A percentile compares a stretch with the other conserved stretches of the same genome.
These are phyloP conservation scores for Globisporangium echinulatum DNA, from an alignment of 352 stramenopile species.

Conservation along the genomic window DNA sequence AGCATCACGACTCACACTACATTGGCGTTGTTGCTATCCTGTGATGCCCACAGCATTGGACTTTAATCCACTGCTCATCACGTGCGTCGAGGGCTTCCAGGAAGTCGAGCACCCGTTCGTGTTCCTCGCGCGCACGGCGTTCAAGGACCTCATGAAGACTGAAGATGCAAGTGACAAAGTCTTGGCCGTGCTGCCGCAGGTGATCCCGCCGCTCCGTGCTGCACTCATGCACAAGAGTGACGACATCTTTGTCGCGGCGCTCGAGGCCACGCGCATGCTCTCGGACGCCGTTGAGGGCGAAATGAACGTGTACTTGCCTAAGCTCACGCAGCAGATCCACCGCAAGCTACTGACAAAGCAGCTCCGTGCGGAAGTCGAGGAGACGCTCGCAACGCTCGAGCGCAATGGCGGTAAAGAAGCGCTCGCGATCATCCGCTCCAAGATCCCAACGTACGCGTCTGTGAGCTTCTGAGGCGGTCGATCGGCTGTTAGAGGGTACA, in stretches of 20 bases:
- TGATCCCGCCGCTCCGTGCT: conserved; percentile 50
- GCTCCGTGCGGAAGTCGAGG: conserved; percentile 44
- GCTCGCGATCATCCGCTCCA: conserved; percentile 64
- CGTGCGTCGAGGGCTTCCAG: conserved; percentile 61
- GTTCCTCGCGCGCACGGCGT: conserved; percentile 65
- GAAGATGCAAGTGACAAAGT: conserved; percentile 61
- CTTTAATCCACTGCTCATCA: conserved; percentile 66
- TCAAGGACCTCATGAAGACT: conserved; percentile 59
- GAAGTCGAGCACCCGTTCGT: conserved; percentile 76
- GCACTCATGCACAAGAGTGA: conserved; percentile 67
- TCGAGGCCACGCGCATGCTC: conserved; percentile 59
- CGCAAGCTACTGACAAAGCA: conserved; percentile 60
- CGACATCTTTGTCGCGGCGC: conserved; percentile 60
- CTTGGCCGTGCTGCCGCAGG: conserved; percentile 41
- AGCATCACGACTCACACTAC: too few relatives aligned
- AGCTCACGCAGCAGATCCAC: conserved; percentile 76
- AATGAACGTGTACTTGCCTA: conserved; percentile 71
- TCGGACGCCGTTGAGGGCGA: conserved; percentile 59
- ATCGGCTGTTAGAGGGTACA: too few relatives aligned
- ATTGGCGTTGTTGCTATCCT: too few relatives aligned
- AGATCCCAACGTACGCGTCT: conserved; percentile 74
- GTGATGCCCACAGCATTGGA: conserved; percentile 26
- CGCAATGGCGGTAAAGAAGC: conserved; percentile 70
- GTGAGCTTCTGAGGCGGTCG: conserved; percentile 14
- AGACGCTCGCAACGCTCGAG: conserved; percentile 57